Conservation (phyloP, 306 rosid genomes). For the Vigna trinervia region DNA sequence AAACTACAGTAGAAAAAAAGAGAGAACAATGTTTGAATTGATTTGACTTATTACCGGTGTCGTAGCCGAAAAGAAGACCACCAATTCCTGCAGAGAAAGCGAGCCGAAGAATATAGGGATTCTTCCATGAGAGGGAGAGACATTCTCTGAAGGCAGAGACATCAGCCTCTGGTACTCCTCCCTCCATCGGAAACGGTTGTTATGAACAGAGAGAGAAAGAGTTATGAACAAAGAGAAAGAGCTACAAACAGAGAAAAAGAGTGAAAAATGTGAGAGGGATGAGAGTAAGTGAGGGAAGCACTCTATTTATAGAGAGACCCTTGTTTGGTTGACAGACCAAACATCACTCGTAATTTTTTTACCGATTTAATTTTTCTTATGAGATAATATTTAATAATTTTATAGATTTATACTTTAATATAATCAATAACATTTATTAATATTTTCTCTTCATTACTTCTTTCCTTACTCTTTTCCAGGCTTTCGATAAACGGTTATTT, state of each 20-base stretch:
- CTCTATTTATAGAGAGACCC: background rate
- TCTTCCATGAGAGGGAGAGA: constrained; percentile 51
- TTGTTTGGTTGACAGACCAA: too few relatives aligned
- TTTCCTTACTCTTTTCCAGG: too few relatives aligned
- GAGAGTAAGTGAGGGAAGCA: background rate
- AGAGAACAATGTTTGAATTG: background rate
- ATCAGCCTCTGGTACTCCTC: constrained; percentile 47
- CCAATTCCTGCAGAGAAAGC: constrained; percentile 65
- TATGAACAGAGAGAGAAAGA: background rate
- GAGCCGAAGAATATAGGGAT: constrained; percentile 56
- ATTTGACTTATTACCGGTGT: constrained; percentile 43
- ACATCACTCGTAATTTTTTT: background rate
- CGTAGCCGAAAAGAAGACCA: constrained; percentile 60
- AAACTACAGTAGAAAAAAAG: background rate
- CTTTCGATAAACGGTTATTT: too few relatives aligned
- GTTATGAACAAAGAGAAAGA: too few relatives aligned
- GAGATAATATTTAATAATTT: too few relatives aligned
- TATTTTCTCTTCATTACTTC: too few relatives aligned
- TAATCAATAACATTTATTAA: too few relatives aligned
- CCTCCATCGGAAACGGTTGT: constrained; percentile 41
- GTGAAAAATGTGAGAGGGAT: background rate
- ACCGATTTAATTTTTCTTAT: too few relatives aligned
- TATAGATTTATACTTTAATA: too few relatives aligned
- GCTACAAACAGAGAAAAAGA: background rate
- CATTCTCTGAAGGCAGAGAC: constrained; percentile 57